Evolutionary conservation across 768 basidiomycete genomes (phyloP), one percentile per base, ranked within the genome.

Genomic region (Mycena vitilis): DNA sequence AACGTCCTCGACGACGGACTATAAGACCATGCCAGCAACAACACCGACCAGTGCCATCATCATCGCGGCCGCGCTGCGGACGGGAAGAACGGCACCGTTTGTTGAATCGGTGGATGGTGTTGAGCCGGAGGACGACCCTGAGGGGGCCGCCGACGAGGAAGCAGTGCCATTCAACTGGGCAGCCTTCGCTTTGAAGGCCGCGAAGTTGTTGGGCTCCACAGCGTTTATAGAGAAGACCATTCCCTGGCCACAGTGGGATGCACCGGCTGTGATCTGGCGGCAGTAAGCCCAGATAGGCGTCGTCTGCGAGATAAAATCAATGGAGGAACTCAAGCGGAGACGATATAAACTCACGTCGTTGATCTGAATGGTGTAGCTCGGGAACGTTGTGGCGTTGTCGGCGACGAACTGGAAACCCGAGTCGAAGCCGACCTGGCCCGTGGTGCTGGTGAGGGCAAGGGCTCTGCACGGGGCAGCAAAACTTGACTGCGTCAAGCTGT

Each of bases 211-310:
- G 23, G 83, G 66, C n/a, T 85, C 86, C 38, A 82, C 78, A 15
- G 89, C 83, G 75, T 89, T 91, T 67, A 80, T 81, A 25, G 86
- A 76, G 77, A 89, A 89, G 57, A 89, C 87, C 89, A 89, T 90
- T 55, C 88, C 88, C 51, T 78, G 74, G 0, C 82, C 83, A 73
- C 89, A 89, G 75, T 90, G 89, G 49, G 71, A 76, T 2, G 68
- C 56, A 5, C 30, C 30, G 30, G 30, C 30, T 5, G 30, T 30
- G 5, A 30, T 30, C 71, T 88, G 87, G 2, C 78, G 78, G 74
- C 88, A 89, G 78, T 84, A 88, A 2, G 78, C 84, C 88, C 86
- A 89, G 71, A 89, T 81, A 4, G 87, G 88, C 18, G 77, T 74
- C 16, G 85, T 86, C 86, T 87, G 61, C 9, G 62, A 18, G 54